Evolutionary conservation across 139 green algal genomes (phyloP).

Genomic region (Chlorella sorokiniana): DNA sequence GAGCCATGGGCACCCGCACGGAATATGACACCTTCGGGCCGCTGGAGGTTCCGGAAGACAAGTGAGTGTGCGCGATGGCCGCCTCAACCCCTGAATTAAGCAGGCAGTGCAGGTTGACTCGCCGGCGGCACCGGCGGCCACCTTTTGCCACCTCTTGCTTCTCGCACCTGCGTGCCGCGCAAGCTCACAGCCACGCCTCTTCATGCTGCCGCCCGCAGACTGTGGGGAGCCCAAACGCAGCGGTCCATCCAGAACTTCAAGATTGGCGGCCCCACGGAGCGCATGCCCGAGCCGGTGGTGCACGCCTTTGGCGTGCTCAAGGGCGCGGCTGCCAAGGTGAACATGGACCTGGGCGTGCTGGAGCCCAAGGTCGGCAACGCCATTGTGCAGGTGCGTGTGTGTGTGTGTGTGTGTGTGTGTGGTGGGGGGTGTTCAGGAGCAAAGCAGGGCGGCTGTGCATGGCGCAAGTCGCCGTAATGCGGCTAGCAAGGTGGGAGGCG

Average conservation of each 20-base stretch:
- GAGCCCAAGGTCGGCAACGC: conserved; percentile 65
- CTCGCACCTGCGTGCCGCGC: too few species aligned
- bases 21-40: conserved; percentile 89
- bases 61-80: conserved; percentile 44
- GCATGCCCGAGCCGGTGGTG: conserved; percentile 93
- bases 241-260: conserved; percentile 95
- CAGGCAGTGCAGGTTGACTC: too few species aligned
- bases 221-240: conserved; percentile 99
- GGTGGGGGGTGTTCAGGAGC: neutral
- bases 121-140: neutral
- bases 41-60: conserved; percentile 86
- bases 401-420: neutral
- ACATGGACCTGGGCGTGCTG: conserved; percentile 74
- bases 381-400: conserved; percentile 57
- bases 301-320: conserved; percentile 94
- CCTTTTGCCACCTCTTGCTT: neutral
- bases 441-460: too few species aligned
- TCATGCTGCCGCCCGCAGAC: conserved; percentile 51
- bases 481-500: too few species aligned
- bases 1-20: conserved; percentile 52
- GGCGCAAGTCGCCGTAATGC: too few species aligned
- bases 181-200: neutral
- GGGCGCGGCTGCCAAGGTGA: conserved; percentile 81
- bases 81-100: too few species aligned
- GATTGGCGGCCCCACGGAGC: conserved; percentile 88